Conservation (phyloP, 2,329 filamentous ascomycete species). For the Aspergillus costaricaensis region DNA sequence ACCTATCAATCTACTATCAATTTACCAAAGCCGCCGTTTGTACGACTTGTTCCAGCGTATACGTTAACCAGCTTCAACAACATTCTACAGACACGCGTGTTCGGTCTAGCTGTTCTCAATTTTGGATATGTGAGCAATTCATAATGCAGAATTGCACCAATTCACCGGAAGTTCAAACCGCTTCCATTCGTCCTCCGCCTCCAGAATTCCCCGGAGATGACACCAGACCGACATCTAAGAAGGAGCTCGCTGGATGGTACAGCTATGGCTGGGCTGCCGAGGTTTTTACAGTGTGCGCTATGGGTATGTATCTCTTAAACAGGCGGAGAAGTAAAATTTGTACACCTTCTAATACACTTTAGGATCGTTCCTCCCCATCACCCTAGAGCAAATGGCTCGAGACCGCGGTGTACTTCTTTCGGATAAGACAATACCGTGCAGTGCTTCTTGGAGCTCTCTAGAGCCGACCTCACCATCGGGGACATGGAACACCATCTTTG, state of each 20-base stretch:
- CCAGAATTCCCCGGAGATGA: constrained; percentile 79
- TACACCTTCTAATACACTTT: constrained; percentile 16
- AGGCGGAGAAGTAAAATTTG: background rate
- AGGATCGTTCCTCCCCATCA: constrained; percentile 95
- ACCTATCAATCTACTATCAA: background rate
- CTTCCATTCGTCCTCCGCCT: constrained; percentile 30
- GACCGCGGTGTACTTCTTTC: constrained; percentile 85
- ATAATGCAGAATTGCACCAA: constrained; percentile 40
- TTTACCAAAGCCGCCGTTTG: background rate
- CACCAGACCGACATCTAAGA: constrained; percentile 79
- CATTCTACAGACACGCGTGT: background rate
- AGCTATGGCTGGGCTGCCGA: constrained; percentile 95
- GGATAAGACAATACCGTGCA: constrained; percentile 75
- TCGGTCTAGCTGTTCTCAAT: background rate
- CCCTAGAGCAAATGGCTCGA: constrained; percentile 87
- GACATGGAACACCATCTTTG: background rate
- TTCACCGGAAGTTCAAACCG: constrained; percentile 33
- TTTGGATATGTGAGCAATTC: constrained; percentile 16
- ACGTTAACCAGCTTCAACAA: background rate
- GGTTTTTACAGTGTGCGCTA: constrained; percentile 90
- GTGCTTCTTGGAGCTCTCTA: constrained; percentile 57
- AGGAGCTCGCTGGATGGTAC: constrained; percentile 93
- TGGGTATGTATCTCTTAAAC: constrained; percentile 51
- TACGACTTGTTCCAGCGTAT: background rate
- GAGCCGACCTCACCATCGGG: constrained; percentile 2